Conservation (phyloP, 768 basidiomycete species). For the Kwoniella europaea region DNA sequence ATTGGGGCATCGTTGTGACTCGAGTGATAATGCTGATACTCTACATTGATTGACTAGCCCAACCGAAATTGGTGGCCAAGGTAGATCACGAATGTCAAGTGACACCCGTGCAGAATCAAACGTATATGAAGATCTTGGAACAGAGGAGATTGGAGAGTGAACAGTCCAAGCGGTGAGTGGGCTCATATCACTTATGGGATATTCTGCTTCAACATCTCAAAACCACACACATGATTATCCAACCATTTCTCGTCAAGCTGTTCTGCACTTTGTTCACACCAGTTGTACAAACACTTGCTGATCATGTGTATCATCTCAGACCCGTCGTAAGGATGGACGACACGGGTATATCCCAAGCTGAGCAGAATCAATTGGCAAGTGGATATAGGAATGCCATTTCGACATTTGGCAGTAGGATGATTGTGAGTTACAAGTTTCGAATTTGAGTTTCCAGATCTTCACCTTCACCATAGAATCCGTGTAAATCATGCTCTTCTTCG, state of each 20-base stretch:
- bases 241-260: not conserved
- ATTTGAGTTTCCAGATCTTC: no score
- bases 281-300: no score
- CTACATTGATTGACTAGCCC: conserved; percentile 20
- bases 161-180: conserved; percentile 37
- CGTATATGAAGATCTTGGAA: conserved; percentile 40
- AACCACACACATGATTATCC: no score
- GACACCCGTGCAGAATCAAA: conserved; percentile 34
- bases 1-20: no score
- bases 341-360: conserved; percentile 30
- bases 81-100: conserved; percentile 49
- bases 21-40: not conserved
- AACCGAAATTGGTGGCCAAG: conserved; percentile 40
- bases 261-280: not conserved
- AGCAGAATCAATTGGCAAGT: conserved; percentile 47
- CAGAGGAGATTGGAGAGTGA: conserved; percentile 41
- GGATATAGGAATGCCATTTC: conserved; percentile 42
- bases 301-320: conserved; percentile 13
- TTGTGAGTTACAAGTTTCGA: conserved; percentile 23
- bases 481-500: no score
- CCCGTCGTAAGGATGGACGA: conserved; percentile 43
- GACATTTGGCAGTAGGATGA: conserved; percentile 33
- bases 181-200: not conserved
- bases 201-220: no score
- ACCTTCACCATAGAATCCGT: no score